These are phyloP conservation scores for Arthrobotrys conoides DNA, from an alignment of 2,329 filamentous ascomycete species.

Conservation along the genomic window DNA sequence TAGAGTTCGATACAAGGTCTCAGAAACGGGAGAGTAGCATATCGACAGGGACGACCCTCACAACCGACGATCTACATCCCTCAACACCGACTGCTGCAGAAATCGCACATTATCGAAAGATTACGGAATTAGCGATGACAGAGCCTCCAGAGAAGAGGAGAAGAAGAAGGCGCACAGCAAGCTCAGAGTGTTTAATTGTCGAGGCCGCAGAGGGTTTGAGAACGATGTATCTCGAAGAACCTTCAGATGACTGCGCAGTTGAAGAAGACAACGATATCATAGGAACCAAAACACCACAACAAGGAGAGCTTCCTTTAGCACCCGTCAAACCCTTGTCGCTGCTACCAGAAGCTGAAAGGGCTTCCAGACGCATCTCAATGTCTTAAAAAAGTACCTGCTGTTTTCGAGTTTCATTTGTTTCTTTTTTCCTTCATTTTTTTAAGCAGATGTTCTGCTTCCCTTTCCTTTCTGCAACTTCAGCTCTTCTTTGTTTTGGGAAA, in stretches of 20 bases:
- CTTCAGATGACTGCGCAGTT: conserved; percentile 47
- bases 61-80: conserved; percentile 33
- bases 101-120: conserved; percentile 45
- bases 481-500: conserved; percentile 32
- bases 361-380: conserved; percentile 20
- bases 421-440: background rate
- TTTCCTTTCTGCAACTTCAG: background rate
- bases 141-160: conserved; percentile 33
- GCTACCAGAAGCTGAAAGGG: conserved; percentile 1
- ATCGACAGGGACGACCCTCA: conserved; percentile 44
- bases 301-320: conserved; percentile 19
- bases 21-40: conserved; percentile 48
- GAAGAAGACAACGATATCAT: conserved; percentile 43
- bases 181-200: conserved; percentile 50
- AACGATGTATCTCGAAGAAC: conserved; percentile 35
- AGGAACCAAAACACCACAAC: background rate
- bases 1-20: conserved; percentile 38
- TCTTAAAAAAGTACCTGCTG: conserved; percentile 14
- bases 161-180: conserved; percentile 51
- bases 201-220: conserved; percentile 49
- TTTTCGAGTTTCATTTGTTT: conserved; percentile 19
- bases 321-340: conserved; percentile 37
- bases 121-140: conserved; percentile 42
- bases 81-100: conserved; percentile 44
- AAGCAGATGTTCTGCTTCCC: background rate